These are phyloP conservation scores for Fraxinus paxiana DNA, from an alignment of 305 asterid species.

Conservation along the genomic window DNA sequence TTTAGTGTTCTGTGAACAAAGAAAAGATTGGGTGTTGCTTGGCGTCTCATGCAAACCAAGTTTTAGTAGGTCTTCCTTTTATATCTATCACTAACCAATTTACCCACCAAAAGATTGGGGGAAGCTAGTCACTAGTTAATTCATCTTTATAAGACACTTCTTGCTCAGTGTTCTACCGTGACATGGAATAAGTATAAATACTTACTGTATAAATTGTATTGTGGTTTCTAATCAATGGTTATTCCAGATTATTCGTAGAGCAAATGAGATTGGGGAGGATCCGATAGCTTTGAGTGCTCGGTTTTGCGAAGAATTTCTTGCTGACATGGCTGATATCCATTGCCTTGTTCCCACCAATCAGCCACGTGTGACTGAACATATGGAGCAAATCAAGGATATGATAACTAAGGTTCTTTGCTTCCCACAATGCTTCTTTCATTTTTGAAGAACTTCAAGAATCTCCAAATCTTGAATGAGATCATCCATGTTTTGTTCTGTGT, in stretches of 20 bases:
- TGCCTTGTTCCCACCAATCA: constrained; percentile 87
- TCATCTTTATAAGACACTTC: not conserved
- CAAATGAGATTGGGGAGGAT: constrained; percentile 71
- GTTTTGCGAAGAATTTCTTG: constrained; percentile 73
- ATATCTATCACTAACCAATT: not conserved
- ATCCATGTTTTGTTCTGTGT: not conserved
- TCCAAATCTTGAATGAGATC: not conserved
- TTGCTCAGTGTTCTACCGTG: not conserved
- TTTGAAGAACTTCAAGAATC: not conserved
- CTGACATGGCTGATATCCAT: constrained; percentile 83
- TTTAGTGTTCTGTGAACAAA: not conserved
- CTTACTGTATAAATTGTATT: constrained; percentile 4
- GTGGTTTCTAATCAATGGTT: not conserved
- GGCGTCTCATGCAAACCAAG: not conserved
- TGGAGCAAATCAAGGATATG: constrained; percentile 76
- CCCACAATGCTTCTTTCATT: not conserved
- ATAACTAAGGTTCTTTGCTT: constrained; percentile 48
- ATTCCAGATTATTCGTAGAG: constrained; percentile 75
- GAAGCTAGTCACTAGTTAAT: not conserved
- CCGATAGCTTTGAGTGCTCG: constrained; percentile 63
- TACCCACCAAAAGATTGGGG: not conserved
- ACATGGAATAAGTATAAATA: not conserved
- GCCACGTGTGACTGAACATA: constrained; percentile 87
- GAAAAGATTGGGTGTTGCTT: not conserved
- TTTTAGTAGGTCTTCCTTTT: not conserved